Base-by-base conservation (phyloP, 2,329 filamentous ascomycete species). In the Colletotrichum sojae region DNA sequence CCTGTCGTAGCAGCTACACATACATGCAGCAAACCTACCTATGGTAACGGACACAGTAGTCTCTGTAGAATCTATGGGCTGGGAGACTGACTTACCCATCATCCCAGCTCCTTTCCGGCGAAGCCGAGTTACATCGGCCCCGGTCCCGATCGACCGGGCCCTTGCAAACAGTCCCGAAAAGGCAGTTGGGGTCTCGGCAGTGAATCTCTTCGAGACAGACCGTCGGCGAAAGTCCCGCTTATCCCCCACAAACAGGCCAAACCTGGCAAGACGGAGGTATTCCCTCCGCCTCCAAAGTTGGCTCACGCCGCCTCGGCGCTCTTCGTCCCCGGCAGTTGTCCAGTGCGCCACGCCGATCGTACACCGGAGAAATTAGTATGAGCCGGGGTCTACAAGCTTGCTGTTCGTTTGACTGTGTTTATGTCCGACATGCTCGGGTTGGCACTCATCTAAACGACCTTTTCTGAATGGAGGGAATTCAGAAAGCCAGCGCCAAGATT, bases 221-320 rank as follows among this genome's bases (percentile, higher is more conserved):
- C 22, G 36, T 18, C 51, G 16, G 27, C n/a, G 39, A 39, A 62
- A 15, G n/a, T 16, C 49, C 39, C 25, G 4, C 27, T 36, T 13
- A 5, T 15, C 1, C 49, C 15, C 57, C 40, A 62, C 20, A 36
- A 48, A 16, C 40, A 20, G 25, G 12, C 56, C 40, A 27, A 66
- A 49, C 27, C 10, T 15, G 46, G 46, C 16, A 46, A 18, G 18
- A 46, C 46, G 40, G 40, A 15, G 40, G 16, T 5, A 2, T 13
- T 43, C 22, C 54, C 62, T 65, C 55, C 46, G 55, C 16, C 8
- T 22, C 36, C 18, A 6, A 27, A 27, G 13, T 45, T n/a, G 12
- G 39, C 25, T n/a, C 20, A 12, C 48, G 40, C 39, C 22, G 39
- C 22, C 22, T 53, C n/a, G 36, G 49, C 39, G n/a, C 36, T 25